Base-by-base conservation (phyloP, 805 yeast species). In the Cyberlindnera misumaiensis region DNA sequence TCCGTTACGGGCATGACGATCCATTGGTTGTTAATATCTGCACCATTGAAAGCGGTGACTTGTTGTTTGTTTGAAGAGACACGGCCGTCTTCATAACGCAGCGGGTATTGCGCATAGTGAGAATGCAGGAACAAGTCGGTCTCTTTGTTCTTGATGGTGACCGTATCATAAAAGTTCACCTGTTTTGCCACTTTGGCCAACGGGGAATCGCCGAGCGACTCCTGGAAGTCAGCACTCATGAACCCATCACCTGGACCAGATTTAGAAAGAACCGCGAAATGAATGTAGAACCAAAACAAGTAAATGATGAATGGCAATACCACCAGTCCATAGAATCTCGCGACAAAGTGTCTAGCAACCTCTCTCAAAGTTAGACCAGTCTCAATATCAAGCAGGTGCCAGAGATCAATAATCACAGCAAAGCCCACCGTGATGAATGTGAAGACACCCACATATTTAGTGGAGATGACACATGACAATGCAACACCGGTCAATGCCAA, bases 221-320 rank as follows among this genome's bases (percentile, higher is more conserved):
- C 96, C 65, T 93, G 97, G 72, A 93, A 93, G 43, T 83, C 89
- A 6, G 93, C 72, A n/a, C 93, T 77, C 98, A 93, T 93, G 59
- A 90, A 88, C 3, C 72, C 70, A 58, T 93, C 97, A 45, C 99
- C 99, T 5, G 97, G 93, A 22, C 99, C 99, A 2, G 97, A 89
- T 49, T 75, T 80, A 50, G 64, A 72, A 53, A 93, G 73, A 18
- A 93, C 73, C 24, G 77, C 73, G 63, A 93, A 93, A 63, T 93
- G 99, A 38, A 89, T 70, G 65, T 80, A 87, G 65, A 90, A 93
- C 95, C 97, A 88, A 52, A 76, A 79, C 46, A 88, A 68, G 59
- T 87, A 93, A 48, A 93, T 73, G 25, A 76, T 47, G 57, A 87
- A 83, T 22, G 99, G 99, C 13, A 88, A 60, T 11, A 86, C 70